Percentiles rank a stretch among this genome's conserved stretches.
Evolutionary conservation across 2,329 filamentous ascomycete genomes (phyloP).

Genomic region (Aspergillus sp.): DNA sequence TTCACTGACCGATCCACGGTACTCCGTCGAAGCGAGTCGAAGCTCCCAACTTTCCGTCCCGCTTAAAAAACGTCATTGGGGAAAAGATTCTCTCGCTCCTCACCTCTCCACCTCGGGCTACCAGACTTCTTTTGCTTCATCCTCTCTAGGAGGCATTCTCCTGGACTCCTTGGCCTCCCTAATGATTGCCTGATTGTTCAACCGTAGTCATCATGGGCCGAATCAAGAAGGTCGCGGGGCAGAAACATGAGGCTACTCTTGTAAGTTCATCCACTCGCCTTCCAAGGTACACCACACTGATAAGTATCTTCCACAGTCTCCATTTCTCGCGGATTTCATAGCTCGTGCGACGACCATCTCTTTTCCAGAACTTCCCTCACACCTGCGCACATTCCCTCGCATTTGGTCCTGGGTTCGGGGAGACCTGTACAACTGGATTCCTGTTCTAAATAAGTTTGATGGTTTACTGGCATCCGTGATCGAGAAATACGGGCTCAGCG

Average conservation of each 20-base stretch:
- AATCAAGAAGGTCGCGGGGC: slow-evolving; percentile 58
- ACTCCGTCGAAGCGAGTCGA: slow-evolving; percentile 7
- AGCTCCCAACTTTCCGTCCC: neutral
- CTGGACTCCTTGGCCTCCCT: slow-evolving; percentile 36
- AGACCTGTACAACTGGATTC: slow-evolving; percentile 98
- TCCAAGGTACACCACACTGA: neutral
- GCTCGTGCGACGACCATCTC: slow-evolving; percentile 65
- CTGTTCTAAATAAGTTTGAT: slow-evolving; percentile 91
- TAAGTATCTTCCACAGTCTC: slow-evolving; percentile 64
- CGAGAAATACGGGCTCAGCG: slow-evolving; percentile 75
- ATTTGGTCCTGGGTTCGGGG: slow-evolving; percentile 95
- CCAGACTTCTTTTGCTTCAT: slow-evolving; percentile 30
- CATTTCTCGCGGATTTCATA: slow-evolving; percentile 83
- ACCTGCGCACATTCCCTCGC: slow-evolving; percentile 79
- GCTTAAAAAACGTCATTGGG: slow-evolving; percentile 42
- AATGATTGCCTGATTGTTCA: slow-evolving; percentile 44
- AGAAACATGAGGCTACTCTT: slow-evolving; percentile 57
- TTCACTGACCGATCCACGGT: slow-evolving; percentile 7
- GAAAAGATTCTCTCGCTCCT: slow-evolving; percentile 35
- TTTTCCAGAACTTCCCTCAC: slow-evolving; percentile 75
- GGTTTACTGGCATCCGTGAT: slow-evolving; percentile 81
- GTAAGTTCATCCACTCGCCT: slow-evolving; percentile 40
- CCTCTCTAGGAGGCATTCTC: slow-evolving; percentile 33
- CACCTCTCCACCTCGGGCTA: slow-evolving; percentile 35
- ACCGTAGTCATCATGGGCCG: slow-evolving; percentile 52